These are phyloP conservation scores for Erythrophleum ivorense DNA, from an alignment of 331 rosid species.

Conservation along the genomic window DNA sequence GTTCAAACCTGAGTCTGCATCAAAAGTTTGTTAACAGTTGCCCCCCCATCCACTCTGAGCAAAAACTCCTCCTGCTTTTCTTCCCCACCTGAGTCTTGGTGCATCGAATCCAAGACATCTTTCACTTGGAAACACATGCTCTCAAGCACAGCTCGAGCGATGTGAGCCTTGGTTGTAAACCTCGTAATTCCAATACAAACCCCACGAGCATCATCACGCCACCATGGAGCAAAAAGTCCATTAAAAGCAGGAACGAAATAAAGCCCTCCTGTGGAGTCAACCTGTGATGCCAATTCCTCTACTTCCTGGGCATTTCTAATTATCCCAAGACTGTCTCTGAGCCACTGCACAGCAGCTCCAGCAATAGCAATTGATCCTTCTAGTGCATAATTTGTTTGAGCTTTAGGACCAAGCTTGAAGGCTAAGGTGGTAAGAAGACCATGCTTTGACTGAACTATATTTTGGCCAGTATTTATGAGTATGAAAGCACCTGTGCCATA, in stretches of 20 bases:
- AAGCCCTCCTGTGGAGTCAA: conserved; percentile 74
- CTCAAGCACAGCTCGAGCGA: conserved; percentile 92
- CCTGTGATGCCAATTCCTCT: conserved; percentile 70
- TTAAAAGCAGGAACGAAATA: conserved; percentile 95
- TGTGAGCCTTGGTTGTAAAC: conserved; percentile 80
- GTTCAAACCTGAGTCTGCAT: conserved; percentile 93
- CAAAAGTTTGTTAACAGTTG: conserved; percentile 72
- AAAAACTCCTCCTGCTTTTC: conserved; percentile 56
- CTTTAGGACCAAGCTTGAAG: conserved; percentile 76
- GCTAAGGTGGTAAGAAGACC: conserved; percentile 88
- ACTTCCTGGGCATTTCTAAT: conserved; percentile 69
- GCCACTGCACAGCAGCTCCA: conserved; percentile 99
- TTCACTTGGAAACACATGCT: conserved; percentile 92
- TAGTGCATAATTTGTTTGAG: conserved; percentile 76
- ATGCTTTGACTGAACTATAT: conserved; percentile 58
- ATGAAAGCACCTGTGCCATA: conserved; percentile 97
- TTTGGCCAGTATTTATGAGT: conserved; percentile 81
- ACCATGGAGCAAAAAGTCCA: conserved; percentile 95
- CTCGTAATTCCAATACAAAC: conserved; percentile 83
- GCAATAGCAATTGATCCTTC: conserved; percentile 99
- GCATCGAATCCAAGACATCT: conserved; percentile 88
- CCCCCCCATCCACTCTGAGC: conserved; percentile 95
- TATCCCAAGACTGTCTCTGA: conserved; percentile 79
- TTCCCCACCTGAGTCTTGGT: conserved; percentile 59
- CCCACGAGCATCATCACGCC: conserved; percentile 98